A percentile compares a stretch with the other conserved stretches of the same genome.
Evolutionary conservation across 2,329 filamentous ascomycete genomes (phyloP).

Genomic region (Colletotrichum tropicicola): DNA sequence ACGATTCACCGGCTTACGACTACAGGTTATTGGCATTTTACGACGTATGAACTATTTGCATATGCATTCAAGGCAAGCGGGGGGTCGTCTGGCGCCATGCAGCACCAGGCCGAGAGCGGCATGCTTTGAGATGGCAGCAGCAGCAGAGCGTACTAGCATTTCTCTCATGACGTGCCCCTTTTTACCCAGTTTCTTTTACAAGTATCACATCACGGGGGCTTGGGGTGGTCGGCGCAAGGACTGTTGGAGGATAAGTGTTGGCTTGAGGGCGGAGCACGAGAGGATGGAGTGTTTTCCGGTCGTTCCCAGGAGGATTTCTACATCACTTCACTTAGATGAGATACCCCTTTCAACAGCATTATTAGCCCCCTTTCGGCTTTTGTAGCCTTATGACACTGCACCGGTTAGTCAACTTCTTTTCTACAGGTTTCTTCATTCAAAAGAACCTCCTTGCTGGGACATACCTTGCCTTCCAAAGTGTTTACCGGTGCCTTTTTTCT

Average conservation of each 20-base stretch:
- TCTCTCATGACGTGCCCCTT: not conserved
- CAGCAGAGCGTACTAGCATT: not conserved
- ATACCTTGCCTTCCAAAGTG: not conserved
- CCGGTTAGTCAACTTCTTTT: slow-evolving; percentile 2
- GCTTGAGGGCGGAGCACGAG: not conserved
- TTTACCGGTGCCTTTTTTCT: not conserved
- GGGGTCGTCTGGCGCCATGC: not conserved
- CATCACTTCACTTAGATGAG: slow-evolving; percentile 45
- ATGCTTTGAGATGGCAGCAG: not conserved
- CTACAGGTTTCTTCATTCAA: not conserved
- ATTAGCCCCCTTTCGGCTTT: slow-evolving; percentile 16
- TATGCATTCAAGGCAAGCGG: not conserved
- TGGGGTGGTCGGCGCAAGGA: not conserved
- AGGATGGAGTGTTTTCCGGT: not conserved
- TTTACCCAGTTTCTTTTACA: not conserved
- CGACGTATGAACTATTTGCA: slow-evolving; percentile 5
- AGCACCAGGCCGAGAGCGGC: not conserved
- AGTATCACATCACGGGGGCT: not conserved
- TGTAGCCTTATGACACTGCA: slow-evolving; percentile 4
- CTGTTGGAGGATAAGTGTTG: not conserved
- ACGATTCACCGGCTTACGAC: slow-evolving; percentile 9
- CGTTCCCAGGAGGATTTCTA: slow-evolving; percentile 20
- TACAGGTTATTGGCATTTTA: slow-evolving; percentile 4
- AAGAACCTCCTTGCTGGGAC: not conserved
- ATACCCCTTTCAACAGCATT: slow-evolving; percentile 46